Evolutionary conservation across 352 stramenopile genomes (phyloP).

Genomic region (Pythium brassicae): DNA sequence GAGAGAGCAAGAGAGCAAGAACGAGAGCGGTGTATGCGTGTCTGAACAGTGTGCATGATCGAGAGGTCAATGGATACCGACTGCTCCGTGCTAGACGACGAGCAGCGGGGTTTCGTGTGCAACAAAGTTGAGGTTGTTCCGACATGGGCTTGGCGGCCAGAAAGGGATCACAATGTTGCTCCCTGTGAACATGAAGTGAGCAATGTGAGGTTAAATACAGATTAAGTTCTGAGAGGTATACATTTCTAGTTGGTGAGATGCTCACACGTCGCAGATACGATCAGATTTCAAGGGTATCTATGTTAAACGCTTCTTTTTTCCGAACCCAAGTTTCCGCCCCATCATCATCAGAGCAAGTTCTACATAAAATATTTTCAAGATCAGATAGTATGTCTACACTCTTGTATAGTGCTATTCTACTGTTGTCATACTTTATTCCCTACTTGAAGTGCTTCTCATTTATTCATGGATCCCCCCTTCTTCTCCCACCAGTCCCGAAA

Average conservation of each 20-base stretch:
- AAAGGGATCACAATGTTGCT: no score
- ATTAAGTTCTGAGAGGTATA: no score
- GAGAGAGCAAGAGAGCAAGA: not conserved
- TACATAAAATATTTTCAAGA: not conserved
- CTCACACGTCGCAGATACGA: not conserved
- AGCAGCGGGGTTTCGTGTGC: no score
- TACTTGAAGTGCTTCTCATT: no score
- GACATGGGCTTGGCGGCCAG: no score
- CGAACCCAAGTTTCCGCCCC: not conserved
- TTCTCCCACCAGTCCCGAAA: not conserved
- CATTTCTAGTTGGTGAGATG: not conserved
- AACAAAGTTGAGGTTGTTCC: no score
- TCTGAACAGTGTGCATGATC: not conserved
- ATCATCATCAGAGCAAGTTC: not conserved
- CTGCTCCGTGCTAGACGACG: no score
- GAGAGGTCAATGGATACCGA: not conserved
- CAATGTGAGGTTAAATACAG: no score
- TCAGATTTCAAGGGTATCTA: not conserved
- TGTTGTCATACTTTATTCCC: not conserved
- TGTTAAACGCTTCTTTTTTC: not conserved
- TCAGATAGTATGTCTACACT: not conserved
- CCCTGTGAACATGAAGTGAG: no score
- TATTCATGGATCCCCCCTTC: constrained; percentile 3
- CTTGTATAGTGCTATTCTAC: not conserved
- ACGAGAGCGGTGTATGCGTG: not conserved